Percentiles rank a stretch among this genome's conserved stretches.
Evolutionary conservation across 331 rosid species (phyloP).

Genomic region (Stylosanthes scabra): DNA sequence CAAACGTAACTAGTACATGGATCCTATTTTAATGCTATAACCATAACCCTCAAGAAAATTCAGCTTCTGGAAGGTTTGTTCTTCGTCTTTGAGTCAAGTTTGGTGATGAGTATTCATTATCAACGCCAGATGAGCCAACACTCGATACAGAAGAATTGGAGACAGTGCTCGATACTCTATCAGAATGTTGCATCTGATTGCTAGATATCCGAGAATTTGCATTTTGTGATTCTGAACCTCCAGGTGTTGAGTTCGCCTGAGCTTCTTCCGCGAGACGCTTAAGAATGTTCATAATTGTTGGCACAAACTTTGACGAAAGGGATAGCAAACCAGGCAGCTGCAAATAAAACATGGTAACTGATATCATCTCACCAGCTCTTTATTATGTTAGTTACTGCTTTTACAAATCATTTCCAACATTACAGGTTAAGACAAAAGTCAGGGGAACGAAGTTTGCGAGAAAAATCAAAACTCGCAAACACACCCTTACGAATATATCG

Average conservation of each 20-base stretch:
- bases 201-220: slow-evolving; percentile 51
- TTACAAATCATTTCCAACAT: not conserved
- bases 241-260: slow-evolving; percentile 56
- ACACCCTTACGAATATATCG: not conserved
- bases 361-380: slow-evolving; percentile 8
- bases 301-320: slow-evolving; percentile 73
- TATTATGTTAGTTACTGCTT: not conserved
- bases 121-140: slow-evolving; percentile 53
- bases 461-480: not conserved
- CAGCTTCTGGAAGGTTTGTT: slow-evolving; percentile 52
- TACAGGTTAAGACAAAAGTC: slow-evolving; percentile 25
- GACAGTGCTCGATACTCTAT: slow-evolving; percentile 46
- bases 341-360: slow-evolving; percentile 34
- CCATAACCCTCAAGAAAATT: slow-evolving; percentile 38
- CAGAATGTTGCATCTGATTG: slow-evolving; percentile 52
- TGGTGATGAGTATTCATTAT: slow-evolving; percentile 54
- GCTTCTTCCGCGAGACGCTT: slow-evolving; percentile 84
- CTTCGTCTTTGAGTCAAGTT: slow-evolving; percentile 60
- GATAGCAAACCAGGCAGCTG: slow-evolving; percentile 84
- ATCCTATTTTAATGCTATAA: slow-evolving; percentile 34
- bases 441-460: not conserved
- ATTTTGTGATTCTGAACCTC: slow-evolving; percentile 44
- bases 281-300: slow-evolving; percentile 81
- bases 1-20: slow-evolving; percentile 28
- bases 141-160: slow-evolving; percentile 56